Base-by-base conservation (phyloP, 257 asterid species). In the Coffea eugenioides region DNA sequence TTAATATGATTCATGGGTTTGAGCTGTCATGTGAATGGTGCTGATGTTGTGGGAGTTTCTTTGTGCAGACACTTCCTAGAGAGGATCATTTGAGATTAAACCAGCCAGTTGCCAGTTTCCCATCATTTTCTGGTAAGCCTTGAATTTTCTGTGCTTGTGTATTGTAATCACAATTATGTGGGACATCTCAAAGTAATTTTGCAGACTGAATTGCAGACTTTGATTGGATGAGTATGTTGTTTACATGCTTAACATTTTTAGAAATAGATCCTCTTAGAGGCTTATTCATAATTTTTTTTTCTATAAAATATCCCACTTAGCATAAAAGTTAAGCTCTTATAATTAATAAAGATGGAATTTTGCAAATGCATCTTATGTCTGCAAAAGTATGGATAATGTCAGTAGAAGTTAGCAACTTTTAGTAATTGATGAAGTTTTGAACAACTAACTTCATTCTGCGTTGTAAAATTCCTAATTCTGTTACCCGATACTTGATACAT, bases 1-100 rank as follows among this genome's bases (percentile, higher is more conserved):
- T 77, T 27, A 9, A 57, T 54, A 68, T 73, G 76, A 64, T 75
- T 69, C 74, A 6, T 73, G 74, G 61, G 76, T 23, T 66, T 79
- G 65, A 27, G 56, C 67, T 79, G 48, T 43, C 69, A 59, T 36
- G 52, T 41, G 7, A 69, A n/a, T 18, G 68, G 15, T 71, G 62
- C 69, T 31, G 18, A 59, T 64, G 46, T 85, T 59, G 56, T 77
- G 20, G 79, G 75, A 25, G 73, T 71, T 81, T 62, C 36, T 49
- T 15, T 81, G 21, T 87, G 82, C 89, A 96, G 99, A 87, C 89
- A 81, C 83, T 82, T 82, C 89, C 91, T 43, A 88, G 98, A 86
- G 99, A 88, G 45, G 97, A 90, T 76, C 88, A 86, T 79, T 80
- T 86, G 81, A 90, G 93, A 80, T 84, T 89, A 77, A 89, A 93